Evolutionary conservation across 768 basidiomycete species (phyloP), one percentile per base, ranked within the genome.

Genomic region (Pleurotus tuoliensis): DNA sequence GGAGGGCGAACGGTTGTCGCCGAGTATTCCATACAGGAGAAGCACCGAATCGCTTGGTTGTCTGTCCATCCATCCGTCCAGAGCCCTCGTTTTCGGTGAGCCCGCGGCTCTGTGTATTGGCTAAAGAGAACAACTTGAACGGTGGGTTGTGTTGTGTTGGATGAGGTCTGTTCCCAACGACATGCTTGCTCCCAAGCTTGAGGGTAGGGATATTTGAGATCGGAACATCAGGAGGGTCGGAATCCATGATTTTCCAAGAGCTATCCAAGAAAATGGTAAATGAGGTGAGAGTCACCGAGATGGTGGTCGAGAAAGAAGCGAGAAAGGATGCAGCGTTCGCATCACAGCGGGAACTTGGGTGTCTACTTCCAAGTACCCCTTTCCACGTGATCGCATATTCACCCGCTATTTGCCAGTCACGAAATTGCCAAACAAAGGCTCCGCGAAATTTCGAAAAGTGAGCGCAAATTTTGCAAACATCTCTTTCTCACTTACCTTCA

Each of bases 341-440:
- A 50, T 47, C 46, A 49, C 13, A 27, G 24, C 47, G 20, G 9
- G 15, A 41, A 25, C 30, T 34, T 34, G 30, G 11, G 30, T 34
- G 30, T 34, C 30, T 34, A 34, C 30, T 34, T 34, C 30, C 30
- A 34, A 34, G 30, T 34, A 34, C 30, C 30, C 30, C 30, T 11
- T 30, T 34, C 30, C 30, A 34, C 30, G 30, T 34, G 30, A 34
- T 34, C 30, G 30, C 30, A 34, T 34, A 11, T 34, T 1, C 16
- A 53, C n/a, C 37, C 38, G 39, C 37, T 41, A 15, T 53, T 53
- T 53, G 13, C 4, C 22, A 37, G n/a, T 40, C 51, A 30, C 51
- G 51, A 53, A 22, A 39, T 53, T 53, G 51, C 51, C 51, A 53
- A 53, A 30, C 39, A 53, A 41, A 9, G 37, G 37, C 18, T 24